Evolutionary conservation across 768 basidiomycete genomes (phyloP), one percentile per base, ranked within the genome.

Genomic region (Lactarius hatsudake): DNA sequence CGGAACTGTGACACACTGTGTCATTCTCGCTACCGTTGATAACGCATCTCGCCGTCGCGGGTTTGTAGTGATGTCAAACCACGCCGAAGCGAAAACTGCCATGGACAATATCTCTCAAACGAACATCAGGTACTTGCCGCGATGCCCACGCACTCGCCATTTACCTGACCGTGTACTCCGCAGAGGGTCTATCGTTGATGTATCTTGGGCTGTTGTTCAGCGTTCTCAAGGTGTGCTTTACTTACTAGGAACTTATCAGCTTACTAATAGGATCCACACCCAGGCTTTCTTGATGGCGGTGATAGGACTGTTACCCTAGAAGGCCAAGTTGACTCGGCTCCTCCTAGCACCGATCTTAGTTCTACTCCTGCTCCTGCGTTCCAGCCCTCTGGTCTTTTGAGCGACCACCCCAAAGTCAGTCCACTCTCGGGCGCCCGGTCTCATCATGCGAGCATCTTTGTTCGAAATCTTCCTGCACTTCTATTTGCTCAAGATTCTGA

Each of bases 171-270:
- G 55, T 57, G 59, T 51, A 45, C 40, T 15, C 20, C 65, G 7
- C 59, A 92, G 89, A 73, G 89, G 90, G 8, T 87, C 92, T 72
- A 81, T 82, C 23, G 84, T 93, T 56, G 91, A 93, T 73, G 84
- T 93, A 61, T 92, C 91, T 7, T 93, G 91, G 91, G 91, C 91
- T 20, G 91, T 93, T 28, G 91, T 93, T 43, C 91, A 93, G 71
- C 89, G 91, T 55, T 93, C 91, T 69, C 87, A 89, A 82, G 91
- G 90, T 89, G 40, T 23, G 65, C 69, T 43, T 43, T 59, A 18
- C 23, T 59, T 20, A 61, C 34, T 61, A 42, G 42, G 12, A 43
- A 58, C 64, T 43, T 20, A 61, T 62, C 68, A 36, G 69, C 51
- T 62, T 56, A 67, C 32, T 10, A 34, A 40, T 61, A 1, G 28